Evolutionary conservation across 2,329 filamentous ascomycete genomes (phyloP), one percentile per base, ranked within the genome.

Genomic region (Pseudonectria buxi): DNA sequence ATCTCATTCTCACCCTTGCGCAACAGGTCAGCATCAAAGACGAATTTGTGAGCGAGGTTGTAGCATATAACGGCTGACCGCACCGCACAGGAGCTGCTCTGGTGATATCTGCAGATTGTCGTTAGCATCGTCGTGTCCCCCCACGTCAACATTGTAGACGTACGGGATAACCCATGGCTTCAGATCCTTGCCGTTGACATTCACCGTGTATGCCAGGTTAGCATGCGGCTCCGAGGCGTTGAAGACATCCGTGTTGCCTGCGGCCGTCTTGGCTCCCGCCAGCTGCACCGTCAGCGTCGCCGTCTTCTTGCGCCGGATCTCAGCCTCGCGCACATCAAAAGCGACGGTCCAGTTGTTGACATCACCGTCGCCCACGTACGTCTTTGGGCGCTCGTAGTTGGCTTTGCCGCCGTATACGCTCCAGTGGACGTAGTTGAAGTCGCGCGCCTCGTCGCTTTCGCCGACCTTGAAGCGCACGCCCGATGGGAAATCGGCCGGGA

Each of bases 381-480:
- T 55, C 29, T 65, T 57, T 1, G 62, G 55, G 1, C 72, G 62
- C 4, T 63, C 35, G 11, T 55, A 66, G 53, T 77, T 71, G 2
- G 62, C 72, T 18, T 71, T 60, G 6, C 72, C 71, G 2, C 76
- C 76, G 46, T 78, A 81, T 7, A 77, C 74, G 37, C 69, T 73
- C 78, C 77, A 82, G 51, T 82, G 78, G 4, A 81, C 71, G 36
- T 80, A 80, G 55, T 82, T 82, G 40, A 78, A 62, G 46, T 78
- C 73, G 10, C 58, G 53, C 0, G 56, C 57, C 13, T 61, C 62
- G 16, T 73, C 55, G 40, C 67, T 70, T 49, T 68, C 55, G 9
- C 76, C 76, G 2, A 82, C 68, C 11, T 68, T 66, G 57, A 73
- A 83, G 14, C 60, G 64, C 1, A 82, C 66, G 4, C 78, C 76